phyloP scores from a whole-genome alignment of 1,284 basidiomycete genomes.

The Schizophyllum amplum region DNA sequence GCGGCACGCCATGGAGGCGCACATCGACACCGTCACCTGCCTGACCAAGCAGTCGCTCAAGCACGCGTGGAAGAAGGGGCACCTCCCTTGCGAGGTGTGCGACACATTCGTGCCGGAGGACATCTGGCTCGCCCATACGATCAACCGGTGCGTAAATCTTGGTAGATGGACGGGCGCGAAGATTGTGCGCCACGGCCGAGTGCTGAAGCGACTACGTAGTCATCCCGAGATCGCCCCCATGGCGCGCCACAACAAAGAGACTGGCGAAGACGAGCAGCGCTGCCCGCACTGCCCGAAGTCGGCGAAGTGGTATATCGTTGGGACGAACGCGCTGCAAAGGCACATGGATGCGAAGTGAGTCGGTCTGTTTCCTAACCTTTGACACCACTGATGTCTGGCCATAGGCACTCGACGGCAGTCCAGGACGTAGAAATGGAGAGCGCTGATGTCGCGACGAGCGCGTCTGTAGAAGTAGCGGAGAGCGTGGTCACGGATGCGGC shows the following conservation, averaged over 20 bases:
- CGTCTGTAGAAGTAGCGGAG: neutral
- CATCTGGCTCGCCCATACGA: neutral
- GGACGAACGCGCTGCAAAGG: neutral
- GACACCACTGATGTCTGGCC: neutral
- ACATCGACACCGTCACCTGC: neutral
- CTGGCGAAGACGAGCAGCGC: neutral
- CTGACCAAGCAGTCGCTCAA: neutral
- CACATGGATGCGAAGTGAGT: neutral
- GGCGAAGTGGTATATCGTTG: neutral
- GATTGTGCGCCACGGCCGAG: no score
- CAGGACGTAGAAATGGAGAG: neutral
- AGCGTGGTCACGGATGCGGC: no score
- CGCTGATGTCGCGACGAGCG: neutral
- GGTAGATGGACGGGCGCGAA: no score
- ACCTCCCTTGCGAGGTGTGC: neutral
- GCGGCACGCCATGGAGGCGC: neutral
- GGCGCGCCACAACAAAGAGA: neutral
- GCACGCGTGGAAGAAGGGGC: neutral
- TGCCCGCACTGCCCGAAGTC: neutral
- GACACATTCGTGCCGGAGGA: neutral
- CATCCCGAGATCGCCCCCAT: neutral
- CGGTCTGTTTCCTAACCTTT: neutral
- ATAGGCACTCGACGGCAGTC: neutral
- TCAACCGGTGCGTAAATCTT: no score
- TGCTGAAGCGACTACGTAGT: no score